Conservation (phyloP, 2,329 filamentous ascomycete species). For the Cladophialophora carrionii region DNA sequence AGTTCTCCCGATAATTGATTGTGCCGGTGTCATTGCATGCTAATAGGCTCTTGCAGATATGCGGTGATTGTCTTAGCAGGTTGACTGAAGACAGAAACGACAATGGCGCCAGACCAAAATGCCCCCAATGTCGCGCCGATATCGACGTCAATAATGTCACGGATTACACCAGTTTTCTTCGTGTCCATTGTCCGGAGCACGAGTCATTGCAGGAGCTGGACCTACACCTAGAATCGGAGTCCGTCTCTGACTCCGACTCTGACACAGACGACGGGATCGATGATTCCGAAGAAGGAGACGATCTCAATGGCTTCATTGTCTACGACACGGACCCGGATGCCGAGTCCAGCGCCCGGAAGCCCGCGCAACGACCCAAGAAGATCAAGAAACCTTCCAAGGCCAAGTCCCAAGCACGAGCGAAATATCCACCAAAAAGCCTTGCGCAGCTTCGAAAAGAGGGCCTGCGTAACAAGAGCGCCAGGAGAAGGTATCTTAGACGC, state of each 20-base stretch:
- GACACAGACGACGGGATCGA: slow-evolving; percentile 43
- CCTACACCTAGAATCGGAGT: slow-evolving; percentile 42
- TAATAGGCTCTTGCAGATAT: slow-evolving; percentile 48
- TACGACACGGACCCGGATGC: slow-evolving; percentile 43
- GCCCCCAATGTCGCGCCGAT: slow-evolving; percentile 72
- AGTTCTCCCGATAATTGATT: slow-evolving; percentile 37
- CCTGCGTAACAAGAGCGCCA: slow-evolving; percentile 65
- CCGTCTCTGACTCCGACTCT: slow-evolving; percentile 41
- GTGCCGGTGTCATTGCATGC: background rate
- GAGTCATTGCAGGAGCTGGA: slow-evolving; percentile 48
- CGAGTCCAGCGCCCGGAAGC: slow-evolving; percentile 38
- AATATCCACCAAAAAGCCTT: slow-evolving; percentile 51
- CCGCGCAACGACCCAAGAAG: slow-evolving; percentile 36
- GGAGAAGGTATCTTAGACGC: slow-evolving; percentile 69
- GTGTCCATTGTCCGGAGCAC: slow-evolving; percentile 67
- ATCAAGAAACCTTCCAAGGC: slow-evolving; percentile 46
- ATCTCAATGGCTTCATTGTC: slow-evolving; percentile 62
- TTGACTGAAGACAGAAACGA: slow-evolving; percentile 67
- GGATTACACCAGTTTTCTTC: slow-evolving; percentile 72
- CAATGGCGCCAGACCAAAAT: slow-evolving; percentile 62
- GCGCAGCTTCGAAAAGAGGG: slow-evolving; percentile 70
- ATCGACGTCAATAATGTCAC: slow-evolving; percentile 72
- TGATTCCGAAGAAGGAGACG: slow-evolving; percentile 48
- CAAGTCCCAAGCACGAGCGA: slow-evolving; percentile 50
- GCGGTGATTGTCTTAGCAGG: slow-evolving; percentile 73